These are phyloP conservation scores for Cymbopogon citratus DNA, from an alignment of 176 grass and related monocot species.

Conservation along the genomic window DNA sequence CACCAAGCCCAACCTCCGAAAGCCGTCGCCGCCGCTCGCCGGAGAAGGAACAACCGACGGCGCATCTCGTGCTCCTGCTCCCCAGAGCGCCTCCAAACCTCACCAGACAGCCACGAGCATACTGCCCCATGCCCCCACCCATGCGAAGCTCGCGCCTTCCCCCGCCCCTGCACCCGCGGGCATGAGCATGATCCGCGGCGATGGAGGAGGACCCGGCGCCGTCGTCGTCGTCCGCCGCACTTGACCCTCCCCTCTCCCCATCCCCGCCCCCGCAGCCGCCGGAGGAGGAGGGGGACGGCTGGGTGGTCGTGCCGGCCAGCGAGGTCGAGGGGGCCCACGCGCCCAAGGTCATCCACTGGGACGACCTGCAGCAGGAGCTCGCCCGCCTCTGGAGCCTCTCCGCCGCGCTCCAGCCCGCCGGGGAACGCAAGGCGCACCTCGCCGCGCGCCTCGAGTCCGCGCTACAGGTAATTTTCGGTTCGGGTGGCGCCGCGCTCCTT, in stretches of 20 bases:
- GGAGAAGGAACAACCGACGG: neutral
- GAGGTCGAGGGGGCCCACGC: slow-evolving; percentile 37
- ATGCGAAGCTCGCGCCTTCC: neutral
- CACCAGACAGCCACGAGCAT: neutral
- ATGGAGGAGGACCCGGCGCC: slow-evolving; percentile 41
- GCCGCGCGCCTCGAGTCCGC: slow-evolving; percentile 49
- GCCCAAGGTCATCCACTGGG: slow-evolving; percentile 75
- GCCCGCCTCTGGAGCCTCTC: slow-evolving; percentile 80
- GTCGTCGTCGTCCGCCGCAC: slow-evolving; percentile 18
- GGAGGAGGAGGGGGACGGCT: neutral
- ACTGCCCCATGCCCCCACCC: too few species aligned
- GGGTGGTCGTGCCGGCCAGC: slow-evolving; percentile 36
- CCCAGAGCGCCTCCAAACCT: neutral
- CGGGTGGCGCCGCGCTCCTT: neutral
- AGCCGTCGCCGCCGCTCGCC: neutral
- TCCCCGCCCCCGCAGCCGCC: neutral
- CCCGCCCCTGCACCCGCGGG: neutral
- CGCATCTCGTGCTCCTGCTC: neutral
- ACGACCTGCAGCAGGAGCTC: slow-evolving; percentile 92
- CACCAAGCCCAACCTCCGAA: too few species aligned
- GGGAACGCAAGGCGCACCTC: slow-evolving; percentile 58
- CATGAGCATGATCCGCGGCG: neutral
- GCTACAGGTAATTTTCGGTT: slow-evolving; percentile 44
- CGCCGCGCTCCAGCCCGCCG: slow-evolving; percentile 30
- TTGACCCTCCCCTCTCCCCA: neutral